A percentile compares a stretch with the other conserved stretches of the same genome.
Evolutionary conservation across 2,329 filamentous ascomycete species (phyloP).

Genomic region (Colletotrichum gigasporum): DNA sequence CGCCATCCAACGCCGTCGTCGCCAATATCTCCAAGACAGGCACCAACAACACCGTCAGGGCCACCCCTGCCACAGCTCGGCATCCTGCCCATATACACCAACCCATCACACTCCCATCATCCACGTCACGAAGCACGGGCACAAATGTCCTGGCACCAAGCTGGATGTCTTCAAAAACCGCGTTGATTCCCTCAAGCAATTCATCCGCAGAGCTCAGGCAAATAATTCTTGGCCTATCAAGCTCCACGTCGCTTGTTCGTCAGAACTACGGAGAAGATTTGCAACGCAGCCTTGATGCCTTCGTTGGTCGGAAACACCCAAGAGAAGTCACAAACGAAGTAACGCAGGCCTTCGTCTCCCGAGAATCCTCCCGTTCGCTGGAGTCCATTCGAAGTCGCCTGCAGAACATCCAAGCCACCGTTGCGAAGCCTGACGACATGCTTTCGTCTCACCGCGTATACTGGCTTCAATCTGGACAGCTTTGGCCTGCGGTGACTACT

Average conservation of each 20-base stretch:
- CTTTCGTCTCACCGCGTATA: conserved; percentile 34
- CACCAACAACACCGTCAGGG: neutral
- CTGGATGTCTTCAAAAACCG: conserved; percentile 24
- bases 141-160: conserved; percentile 25
- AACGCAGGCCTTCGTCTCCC: neutral
- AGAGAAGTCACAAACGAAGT: neutral
- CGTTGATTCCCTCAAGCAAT: conserved; percentile 3
- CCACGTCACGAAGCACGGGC: neutral
- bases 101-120: neutral
- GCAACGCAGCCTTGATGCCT: conserved; percentile 37
- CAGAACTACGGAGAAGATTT: conserved; percentile 47
- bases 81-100: conserved; percentile 20
- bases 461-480: conserved; percentile 52
- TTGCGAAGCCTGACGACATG: neutral
- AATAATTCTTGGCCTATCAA: conserved; percentile 42
- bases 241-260: conserved; percentile 44
- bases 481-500: conserved; percentile 57
- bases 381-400: neutral
- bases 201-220: conserved; percentile 33
- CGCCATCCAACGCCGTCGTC: too few species aligned
- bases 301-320: conserved; percentile 31
- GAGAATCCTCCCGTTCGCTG: neutral
- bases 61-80: neutral
- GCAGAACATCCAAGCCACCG: neutral
- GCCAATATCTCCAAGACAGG: too few species aligned